phyloP scores from a whole-genome alignment of 1,284 basidiomycete genomes.

The Exobasidium cylindrosporum region DNA sequence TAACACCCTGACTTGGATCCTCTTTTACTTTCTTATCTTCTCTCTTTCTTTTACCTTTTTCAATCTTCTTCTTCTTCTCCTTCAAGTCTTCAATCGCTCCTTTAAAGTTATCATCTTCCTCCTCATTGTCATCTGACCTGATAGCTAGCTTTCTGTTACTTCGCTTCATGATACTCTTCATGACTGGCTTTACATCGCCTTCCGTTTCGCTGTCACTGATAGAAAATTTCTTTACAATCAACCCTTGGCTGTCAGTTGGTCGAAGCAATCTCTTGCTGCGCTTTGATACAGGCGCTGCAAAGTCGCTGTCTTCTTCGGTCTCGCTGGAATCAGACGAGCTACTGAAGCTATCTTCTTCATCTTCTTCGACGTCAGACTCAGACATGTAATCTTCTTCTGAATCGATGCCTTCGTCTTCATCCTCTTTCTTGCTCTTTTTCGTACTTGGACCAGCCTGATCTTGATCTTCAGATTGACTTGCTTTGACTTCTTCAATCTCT shows the following conservation, averaged over 20 bases:
- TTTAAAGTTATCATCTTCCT: not conserved
- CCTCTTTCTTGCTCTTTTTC: not conserved
- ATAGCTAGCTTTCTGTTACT: not conserved
- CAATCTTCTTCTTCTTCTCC: not conserved
- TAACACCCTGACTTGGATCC: not conserved
- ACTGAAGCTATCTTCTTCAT: not conserved
- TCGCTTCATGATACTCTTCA: not conserved
- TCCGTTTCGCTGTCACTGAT: not conserved
- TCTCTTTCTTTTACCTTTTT: not conserved
- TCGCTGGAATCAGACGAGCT: slow-evolving; percentile 3
- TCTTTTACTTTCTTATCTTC: not conserved
- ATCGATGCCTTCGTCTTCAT: slow-evolving; percentile 4
- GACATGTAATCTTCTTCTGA: slow-evolving; percentile 8
- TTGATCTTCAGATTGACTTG: not conserved
- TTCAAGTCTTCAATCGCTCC: no score
- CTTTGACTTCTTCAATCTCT: not conserved
- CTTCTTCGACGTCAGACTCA: not conserved
- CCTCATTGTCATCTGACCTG: not conserved
- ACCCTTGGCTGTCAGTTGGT: not conserved
- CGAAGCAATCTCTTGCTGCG: not conserved
- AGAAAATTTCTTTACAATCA: not conserved
- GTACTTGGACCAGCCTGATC: not conserved
- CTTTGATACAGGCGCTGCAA: not conserved
- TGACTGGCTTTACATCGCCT: not conserved
- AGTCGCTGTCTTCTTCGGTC: slow-evolving; percentile 2